A percentile compares a stretch with the other conserved stretches of the same genome.
Conservation (phyloP, 1,284 basidiomycete species). For the Microstroma glucosiphilum region DNA sequence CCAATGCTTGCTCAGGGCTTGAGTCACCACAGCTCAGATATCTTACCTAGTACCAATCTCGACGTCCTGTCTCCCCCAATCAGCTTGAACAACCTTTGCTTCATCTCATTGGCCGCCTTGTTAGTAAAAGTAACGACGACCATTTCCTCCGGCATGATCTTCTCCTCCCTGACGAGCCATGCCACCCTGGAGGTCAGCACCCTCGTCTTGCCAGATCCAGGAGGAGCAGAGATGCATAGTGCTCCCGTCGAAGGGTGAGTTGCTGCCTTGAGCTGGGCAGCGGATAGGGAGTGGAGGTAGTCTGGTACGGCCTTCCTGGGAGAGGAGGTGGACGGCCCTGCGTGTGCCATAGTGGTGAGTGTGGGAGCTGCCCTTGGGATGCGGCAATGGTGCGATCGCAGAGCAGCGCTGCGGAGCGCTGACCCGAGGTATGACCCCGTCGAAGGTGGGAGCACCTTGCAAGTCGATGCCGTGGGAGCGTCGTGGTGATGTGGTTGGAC, state of each 20-base stretch:
- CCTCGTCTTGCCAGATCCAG: slow-evolving; percentile 48
- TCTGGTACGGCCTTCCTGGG: background rate
- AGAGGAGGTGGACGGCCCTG: too few relatives aligned
- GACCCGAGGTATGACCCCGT: too few relatives aligned
- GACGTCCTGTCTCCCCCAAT: slow-evolving; percentile 63
- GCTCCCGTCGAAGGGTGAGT: slow-evolving; percentile 31
- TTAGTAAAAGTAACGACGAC: slow-evolving; percentile 56
- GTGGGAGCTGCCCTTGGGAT: too few relatives aligned
- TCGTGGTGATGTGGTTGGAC: too few relatives aligned
- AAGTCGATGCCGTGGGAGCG: too few relatives aligned
- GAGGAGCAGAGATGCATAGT: slow-evolving; percentile 47
- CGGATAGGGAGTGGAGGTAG: slow-evolving; percentile 26
- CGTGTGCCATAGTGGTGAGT: too few relatives aligned
- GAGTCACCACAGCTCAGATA: slow-evolving; percentile 47
- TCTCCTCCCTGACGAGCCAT: slow-evolving; percentile 38
- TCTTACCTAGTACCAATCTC: slow-evolving; percentile 57
- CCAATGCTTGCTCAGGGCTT: background rate
- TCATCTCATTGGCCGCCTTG: slow-evolving; percentile 86
- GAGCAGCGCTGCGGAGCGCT: too few relatives aligned
- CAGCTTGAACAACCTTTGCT: slow-evolving; percentile 64
- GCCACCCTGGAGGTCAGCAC: slow-evolving; percentile 45
- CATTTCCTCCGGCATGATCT: slow-evolving; percentile 34
- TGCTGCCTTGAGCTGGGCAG: slow-evolving; percentile 37
- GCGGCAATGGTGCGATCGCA: too few relatives aligned
- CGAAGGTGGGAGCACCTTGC: too few relatives aligned